A percentile compares a stretch with the other conserved stretches of the same genome.
phyloP scores from a whole-genome alignment of 495 filamentous ascomycete species.

The Tuber indicum region DNA sequence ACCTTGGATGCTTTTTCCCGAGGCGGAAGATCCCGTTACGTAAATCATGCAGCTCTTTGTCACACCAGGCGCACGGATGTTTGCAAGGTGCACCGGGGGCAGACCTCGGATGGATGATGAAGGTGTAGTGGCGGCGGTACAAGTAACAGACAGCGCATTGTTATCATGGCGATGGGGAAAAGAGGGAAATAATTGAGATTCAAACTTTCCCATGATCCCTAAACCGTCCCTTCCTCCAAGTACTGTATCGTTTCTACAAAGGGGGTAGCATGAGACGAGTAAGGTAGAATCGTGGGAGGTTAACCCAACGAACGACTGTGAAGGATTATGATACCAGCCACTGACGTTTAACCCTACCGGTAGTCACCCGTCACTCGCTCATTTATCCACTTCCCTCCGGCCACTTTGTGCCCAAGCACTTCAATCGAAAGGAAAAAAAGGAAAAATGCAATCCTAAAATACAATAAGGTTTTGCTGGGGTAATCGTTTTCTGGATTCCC shows the following conservation, averaged over 20 bases:
- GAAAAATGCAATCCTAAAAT: neutral
- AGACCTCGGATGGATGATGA: neutral
- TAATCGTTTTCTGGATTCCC: conserved; percentile 2
- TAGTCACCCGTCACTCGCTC: neutral
- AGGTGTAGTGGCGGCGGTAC: neutral
- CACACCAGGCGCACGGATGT: conserved; percentile 1
- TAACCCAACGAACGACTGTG: neutral
- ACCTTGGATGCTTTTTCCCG: conserved; percentile 5
- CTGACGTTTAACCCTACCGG: neutral
- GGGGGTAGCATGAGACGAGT: neutral
- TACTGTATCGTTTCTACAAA: neutral
- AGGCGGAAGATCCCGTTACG: conserved; percentile 4
- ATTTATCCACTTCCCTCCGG: neutral
- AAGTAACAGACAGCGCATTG: neutral
- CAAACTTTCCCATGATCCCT: neutral
- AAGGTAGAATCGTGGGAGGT: neutral
- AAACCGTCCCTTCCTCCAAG: neutral
- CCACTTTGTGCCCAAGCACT: neutral
- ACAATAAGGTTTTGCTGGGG: neutral
- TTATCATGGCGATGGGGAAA: neutral
- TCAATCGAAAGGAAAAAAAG: neutral
- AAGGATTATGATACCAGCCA: neutral
- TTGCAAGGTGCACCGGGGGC: neutral
- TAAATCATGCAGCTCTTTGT: conserved; percentile 3
- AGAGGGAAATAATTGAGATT: neutral